Percentiles rank a stretch among this genome's conserved stretches.
Evolutionary conservation across 768 basidiomycete species (phyloP).

Genomic region (Podaxis rugospora): DNA sequence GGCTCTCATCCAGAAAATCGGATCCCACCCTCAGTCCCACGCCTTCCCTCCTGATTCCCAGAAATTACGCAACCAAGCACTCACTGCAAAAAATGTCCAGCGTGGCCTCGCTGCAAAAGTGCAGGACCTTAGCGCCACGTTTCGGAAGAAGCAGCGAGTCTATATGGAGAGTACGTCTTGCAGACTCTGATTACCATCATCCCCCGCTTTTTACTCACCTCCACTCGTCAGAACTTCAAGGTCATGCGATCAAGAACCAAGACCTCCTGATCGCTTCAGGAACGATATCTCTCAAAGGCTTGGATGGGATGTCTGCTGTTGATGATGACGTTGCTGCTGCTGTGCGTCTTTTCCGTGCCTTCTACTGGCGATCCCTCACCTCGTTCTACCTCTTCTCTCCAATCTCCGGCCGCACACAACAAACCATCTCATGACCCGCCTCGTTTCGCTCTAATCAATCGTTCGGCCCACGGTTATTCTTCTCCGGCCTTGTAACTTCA

Average conservation of each 20-base stretch:
- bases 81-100: constrained; percentile 91
- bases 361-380: constrained; percentile 12
- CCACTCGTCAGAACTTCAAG: constrained; percentile 71
- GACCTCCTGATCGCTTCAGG: constrained; percentile 91
- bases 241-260: constrained; percentile 97
- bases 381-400: constrained; percentile 11
- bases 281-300: constrained; percentile 74
- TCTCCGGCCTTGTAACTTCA: not conserved
- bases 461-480: not conserved
- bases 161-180: constrained; percentile 91
- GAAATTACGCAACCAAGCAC: constrained; percentile 37
- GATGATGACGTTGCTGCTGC: constrained; percentile 90
- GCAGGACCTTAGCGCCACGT: constrained; percentile 86
- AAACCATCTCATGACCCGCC: constrained; percentile 6
- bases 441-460: not conserved
- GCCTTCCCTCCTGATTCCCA: constrained; percentile 57
- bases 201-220: constrained; percentile 10
- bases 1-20: constrained; percentile 73
- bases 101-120: constrained; percentile 93
- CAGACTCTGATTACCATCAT: constrained; percentile 18
- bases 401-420: constrained; percentile 3
- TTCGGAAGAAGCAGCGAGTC: constrained; percentile 96
- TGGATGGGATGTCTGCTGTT: constrained; percentile 77
- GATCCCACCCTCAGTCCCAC: constrained; percentile 44
- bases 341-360: constrained; percentile 41